Conservation (phyloP, 2,329 filamentous ascomycete genomes). For the Aspergillus novoparasiticus region DNA sequence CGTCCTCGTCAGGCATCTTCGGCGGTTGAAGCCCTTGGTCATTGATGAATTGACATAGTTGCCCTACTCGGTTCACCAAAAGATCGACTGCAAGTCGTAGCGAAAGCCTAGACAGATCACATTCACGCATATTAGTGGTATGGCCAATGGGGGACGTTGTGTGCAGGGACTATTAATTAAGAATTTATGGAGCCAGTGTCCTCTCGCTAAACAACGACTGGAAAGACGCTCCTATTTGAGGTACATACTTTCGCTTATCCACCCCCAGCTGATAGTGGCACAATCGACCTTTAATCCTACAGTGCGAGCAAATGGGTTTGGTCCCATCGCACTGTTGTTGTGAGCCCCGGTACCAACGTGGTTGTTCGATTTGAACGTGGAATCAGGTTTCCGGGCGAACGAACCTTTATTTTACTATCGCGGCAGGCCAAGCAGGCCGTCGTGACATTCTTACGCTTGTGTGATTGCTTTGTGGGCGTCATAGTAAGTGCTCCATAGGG, state of each 20-base stretch:
- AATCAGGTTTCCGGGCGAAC: neutral
- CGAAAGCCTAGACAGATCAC: neutral
- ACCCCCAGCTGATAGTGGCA: neutral
- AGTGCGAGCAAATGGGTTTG: neutral
- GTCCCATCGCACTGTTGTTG: neutral
- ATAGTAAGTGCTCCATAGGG: neutral
- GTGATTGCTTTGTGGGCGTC: neutral
- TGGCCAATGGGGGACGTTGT: neutral
- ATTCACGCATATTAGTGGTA: neutral
- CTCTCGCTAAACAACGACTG: too few species aligned
- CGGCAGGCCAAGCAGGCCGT: neutral
- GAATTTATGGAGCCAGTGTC: too few species aligned
- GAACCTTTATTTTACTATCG: neutral
- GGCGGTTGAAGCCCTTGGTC: conserved; percentile 21
- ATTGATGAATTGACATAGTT: conserved; percentile 26
- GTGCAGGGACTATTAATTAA: too few species aligned
- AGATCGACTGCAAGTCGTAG: conserved; percentile 29
- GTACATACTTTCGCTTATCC: neutral
- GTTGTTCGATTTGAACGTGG: neutral
- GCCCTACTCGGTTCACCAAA: conserved; percentile 21
- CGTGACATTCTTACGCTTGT: neutral
- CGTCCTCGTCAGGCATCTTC: conserved; percentile 16
- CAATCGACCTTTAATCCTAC: neutral
- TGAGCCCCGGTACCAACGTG: neutral
- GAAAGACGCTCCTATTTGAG: too few species aligned